Percentiles rank a stretch among this genome's conserved stretches.
These are phyloP conservation scores for Zasmidium cellare DNA, from an alignment of 2,329 filamentous ascomycete genomes.

Conservation along the genomic window DNA sequence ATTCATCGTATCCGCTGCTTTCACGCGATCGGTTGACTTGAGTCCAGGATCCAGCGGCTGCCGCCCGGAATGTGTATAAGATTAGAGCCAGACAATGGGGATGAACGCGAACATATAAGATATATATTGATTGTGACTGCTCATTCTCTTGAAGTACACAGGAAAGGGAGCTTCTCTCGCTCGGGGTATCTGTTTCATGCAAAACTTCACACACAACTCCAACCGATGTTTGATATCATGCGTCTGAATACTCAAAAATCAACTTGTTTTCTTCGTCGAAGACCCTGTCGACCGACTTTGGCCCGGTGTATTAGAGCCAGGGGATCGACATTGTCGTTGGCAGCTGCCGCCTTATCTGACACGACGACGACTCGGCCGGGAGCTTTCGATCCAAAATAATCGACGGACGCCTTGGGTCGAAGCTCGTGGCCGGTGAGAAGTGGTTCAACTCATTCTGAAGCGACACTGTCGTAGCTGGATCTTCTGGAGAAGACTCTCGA, in stretches of 20 bases:
- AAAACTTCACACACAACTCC: neutral
- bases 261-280: too few relatives aligned
- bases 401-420: too few relatives aligned
- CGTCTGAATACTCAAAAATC: too few relatives aligned
- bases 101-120: neutral
- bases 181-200: neutral
- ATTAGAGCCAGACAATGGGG: neutral
- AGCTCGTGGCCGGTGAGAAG: too few relatives aligned
- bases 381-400: too few relatives aligned
- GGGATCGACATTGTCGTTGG: neutral
- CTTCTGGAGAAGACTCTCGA: conserved; percentile 10
- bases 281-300: too few relatives aligned
- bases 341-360: neutral
- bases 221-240: too few relatives aligned
- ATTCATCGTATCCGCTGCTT: too few relatives aligned
- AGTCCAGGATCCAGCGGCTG: too few relatives aligned
- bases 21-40: too few relatives aligned
- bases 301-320: neutral
- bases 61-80: neutral
- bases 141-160: neutral
- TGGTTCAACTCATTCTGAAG: neutral
- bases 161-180: neutral
- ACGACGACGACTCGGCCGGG: neutral
- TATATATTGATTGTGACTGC: neutral
- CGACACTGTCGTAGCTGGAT: conserved; percentile 9